phyloP scores from a whole-genome alignment of 2,329 filamentous ascomycete species.

The Arthrobotrys pseudoclavata region DNA sequence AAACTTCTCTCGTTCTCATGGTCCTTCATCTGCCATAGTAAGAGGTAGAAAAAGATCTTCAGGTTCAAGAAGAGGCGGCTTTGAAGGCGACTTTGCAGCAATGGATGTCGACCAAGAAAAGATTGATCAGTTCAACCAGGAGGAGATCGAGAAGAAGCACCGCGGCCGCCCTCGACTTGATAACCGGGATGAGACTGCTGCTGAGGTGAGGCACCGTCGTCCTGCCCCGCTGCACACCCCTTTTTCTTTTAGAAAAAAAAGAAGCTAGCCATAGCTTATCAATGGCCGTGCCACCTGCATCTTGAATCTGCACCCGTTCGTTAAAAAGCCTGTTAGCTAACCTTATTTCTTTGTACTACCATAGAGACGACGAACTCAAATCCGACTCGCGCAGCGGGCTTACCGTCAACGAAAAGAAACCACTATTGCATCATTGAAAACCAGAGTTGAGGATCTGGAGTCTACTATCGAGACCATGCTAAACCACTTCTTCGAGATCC shows the following conservation, averaged over 20 bases:
- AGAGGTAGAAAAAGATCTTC: slow-evolving; percentile 57
- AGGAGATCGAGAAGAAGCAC: slow-evolving; percentile 72
- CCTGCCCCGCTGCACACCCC: slow-evolving; percentile 55
- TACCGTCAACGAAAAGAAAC: slow-evolving; percentile 88
- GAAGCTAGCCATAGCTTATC: slow-evolving; percentile 35
- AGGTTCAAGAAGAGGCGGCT: slow-evolving; percentile 57
- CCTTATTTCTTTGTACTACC: slow-evolving; percentile 54
- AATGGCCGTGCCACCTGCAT: slow-evolving; percentile 38
- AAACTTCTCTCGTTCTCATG: slow-evolving; percentile 52
- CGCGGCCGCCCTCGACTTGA: slow-evolving; percentile 82
- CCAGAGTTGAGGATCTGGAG: slow-evolving; percentile 78
- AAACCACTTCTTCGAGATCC: slow-evolving; percentile 76
- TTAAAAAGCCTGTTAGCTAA: slow-evolving; percentile 36
- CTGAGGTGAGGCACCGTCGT: slow-evolving; percentile 75
- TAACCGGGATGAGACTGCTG: slow-evolving; percentile 81
- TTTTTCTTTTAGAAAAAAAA: slow-evolving; percentile 24
- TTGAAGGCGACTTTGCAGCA: slow-evolving; percentile 56
- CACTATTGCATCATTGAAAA: slow-evolving; percentile 80
- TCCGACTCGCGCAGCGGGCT: slow-evolving; percentile 85
- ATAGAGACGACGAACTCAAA: slow-evolving; percentile 85
- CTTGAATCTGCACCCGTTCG: slow-evolving; percentile 32
- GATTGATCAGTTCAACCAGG: slow-evolving; percentile 63
- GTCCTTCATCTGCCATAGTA: slow-evolving; percentile 54
- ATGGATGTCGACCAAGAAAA: slow-evolving; percentile 59
- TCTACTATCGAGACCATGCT: slow-evolving; percentile 80